Evolutionary conservation across 495 filamentous ascomycete genomes (phyloP), one percentile per base, ranked within the genome.

Genomic region (Clavariopsis aquatica): DNA sequence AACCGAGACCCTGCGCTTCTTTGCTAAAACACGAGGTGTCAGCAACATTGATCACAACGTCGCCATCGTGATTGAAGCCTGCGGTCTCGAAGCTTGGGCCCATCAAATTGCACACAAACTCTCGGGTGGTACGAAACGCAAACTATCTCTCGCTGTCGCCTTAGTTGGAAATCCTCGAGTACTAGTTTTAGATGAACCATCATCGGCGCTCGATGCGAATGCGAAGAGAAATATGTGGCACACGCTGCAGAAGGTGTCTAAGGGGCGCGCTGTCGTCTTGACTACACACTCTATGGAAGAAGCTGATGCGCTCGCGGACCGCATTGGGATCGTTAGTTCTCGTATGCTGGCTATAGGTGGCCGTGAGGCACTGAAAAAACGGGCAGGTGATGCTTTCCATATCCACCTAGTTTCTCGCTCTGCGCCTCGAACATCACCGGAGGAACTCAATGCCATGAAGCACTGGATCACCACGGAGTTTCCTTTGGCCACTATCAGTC

Each of bases 1-100:
- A 1, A 53, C 63, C 13, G 88, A 92, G 68, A 88, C 90, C 65
- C 80, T 92, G 15, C 73, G 75, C 9, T 91, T 92, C 81, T 92
- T 90, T 72, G 89, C 89, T 4, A 82, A 84, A 49, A 80, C 85
- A 31, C 79, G 89, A 5, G 89, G 89, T 29, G 84, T 92, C 29
- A 69, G 77, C 0, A 79, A 89, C 52, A 73, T 88, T 19, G 79
- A 83, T 19, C 81, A 87, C 73, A 89, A 91, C 68, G 87, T 90
- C 2, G 49, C 55, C 13, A 64, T 69, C 23, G 66, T 76, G 43
- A 60, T 77, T 7, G 10, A 22, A 23, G 57, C 63, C 7, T 66
- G 63, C 36, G 63, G 63, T 34, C 56, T 66, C 46, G 36, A 79
- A 34, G 23, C 47, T 6, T 66, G 56, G 74, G 79, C 79, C 8